Base-by-base conservation (phyloP, 2,329 filamentous ascomycete genomes). In the Lizonia empirigonia region DNA sequence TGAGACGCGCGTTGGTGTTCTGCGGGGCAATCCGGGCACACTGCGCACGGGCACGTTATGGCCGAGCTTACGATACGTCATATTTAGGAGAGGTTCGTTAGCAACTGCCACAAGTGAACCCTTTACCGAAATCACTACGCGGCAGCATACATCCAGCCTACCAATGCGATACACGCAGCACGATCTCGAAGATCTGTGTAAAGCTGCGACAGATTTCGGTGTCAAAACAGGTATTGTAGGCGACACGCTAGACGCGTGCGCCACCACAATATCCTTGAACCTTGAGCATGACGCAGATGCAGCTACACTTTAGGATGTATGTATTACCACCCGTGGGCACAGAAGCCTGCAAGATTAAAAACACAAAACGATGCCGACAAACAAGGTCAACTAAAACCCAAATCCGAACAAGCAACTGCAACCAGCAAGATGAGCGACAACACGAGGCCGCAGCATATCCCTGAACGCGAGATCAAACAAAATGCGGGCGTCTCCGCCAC, bases 401-500 rank as follows among this genome's bases (percentile, higher is more conserved):
- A 55, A 36, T 32, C 53, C 1, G 58, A 53, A 24, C 5, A 24
- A 3, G 26, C 38, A 7, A 58, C 55, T 2, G 7, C 47, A 1
- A 37, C 46, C 15, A 46, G 40, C 32, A 55, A 56, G 2, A 62
- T 55, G 53, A 46, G 50, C 13, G 48, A 57, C 26, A 47, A 45
- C 7, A 46, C 15, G 18, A 50, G 55, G 15, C 55, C 54, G 10
- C 58, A 62, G 10, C 27, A 38, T 35, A 71, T 74, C 24, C 64
- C 71, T 1, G 64, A 72, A 8, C 62, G 63, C 52, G 71, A 74
- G n/a, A 65, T 73, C 44, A 73, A 73, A 41, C 71, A 74, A 42
- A 73, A 71, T 56, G 68, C 71, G 5, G 68, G 67, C 22, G 63
- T 72, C n/a, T 71, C 70, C 7, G 72, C 71, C n/a, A 64, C 46